Evolutionary conservation across 2,329 filamentous ascomycete genomes (phyloP).

Genomic region (Aspergillus unguis): DNA sequence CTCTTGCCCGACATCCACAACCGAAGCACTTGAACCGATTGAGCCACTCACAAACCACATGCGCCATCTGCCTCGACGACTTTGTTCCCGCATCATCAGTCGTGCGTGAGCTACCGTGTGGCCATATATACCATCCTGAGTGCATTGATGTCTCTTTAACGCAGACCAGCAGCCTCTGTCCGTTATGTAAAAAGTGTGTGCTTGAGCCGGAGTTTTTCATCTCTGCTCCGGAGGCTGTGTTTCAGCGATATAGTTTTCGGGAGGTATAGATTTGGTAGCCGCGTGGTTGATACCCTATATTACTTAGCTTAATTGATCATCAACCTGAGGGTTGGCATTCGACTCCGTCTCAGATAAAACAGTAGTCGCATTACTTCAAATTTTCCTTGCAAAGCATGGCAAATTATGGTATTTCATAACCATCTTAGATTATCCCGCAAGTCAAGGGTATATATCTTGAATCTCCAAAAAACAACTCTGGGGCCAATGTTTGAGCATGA

Average conservation of each 20-base stretch:
- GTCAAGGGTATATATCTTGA: too few relatives aligned
- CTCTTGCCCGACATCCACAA: neutral
- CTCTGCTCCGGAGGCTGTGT: slow-evolving; percentile 79
- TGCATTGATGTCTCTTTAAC: slow-evolving; percentile 85
- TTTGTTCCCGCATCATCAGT: slow-evolving; percentile 67
- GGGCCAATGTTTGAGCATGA: too few relatives aligned
- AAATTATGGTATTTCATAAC: too few relatives aligned
- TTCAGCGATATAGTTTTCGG: slow-evolving; percentile 68
- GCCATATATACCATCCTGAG: slow-evolving; percentile 88
- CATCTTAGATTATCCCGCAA: too few relatives aligned
- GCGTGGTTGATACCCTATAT: neutral
- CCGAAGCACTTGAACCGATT: slow-evolving; percentile 22
- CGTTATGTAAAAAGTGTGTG: slow-evolving; percentile 82
- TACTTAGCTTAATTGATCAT: neutral
- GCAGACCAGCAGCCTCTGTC: slow-evolving; percentile 79
- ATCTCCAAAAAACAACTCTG: too few relatives aligned
- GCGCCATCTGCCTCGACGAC: slow-evolving; percentile 84
- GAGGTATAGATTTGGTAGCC: neutral
- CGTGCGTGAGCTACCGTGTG: slow-evolving; percentile 82
- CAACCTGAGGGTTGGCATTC: too few relatives aligned
- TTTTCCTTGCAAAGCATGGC: too few relatives aligned
- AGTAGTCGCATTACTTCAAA: too few relatives aligned
- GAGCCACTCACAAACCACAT: slow-evolving; percentile 69
- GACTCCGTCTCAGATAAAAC: too few relatives aligned
- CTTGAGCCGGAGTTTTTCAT: slow-evolving; percentile 64